phyloP scores from a whole-genome alignment of 345 rosid genomes.

The Aurinia saxatilis region DNA sequence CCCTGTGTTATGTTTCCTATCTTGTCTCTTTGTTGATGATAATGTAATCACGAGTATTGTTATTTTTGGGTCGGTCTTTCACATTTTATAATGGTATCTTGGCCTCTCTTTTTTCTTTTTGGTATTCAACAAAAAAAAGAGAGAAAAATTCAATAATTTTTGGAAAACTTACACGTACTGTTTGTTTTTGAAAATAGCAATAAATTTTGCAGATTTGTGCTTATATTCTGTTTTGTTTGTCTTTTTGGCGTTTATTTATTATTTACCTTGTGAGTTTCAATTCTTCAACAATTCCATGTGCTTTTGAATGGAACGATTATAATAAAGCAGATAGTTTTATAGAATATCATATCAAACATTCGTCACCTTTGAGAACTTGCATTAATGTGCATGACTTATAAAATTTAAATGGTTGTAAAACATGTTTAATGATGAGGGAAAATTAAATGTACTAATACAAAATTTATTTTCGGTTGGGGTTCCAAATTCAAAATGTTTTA shows the following conservation, averaged over 20 bases:
- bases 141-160: neutral
- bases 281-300: neutral
- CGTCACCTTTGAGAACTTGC: neutral
- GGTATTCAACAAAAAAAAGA: neutral
- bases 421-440: neutral
- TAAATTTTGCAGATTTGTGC: neutral
- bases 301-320: neutral
- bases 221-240: conserved; percentile 8
- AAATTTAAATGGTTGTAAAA: neutral
- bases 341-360: neutral
- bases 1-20: neutral
- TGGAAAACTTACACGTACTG: conserved; percentile 15
- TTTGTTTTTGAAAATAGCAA: conserved; percentile 5
- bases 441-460: too few species aligned
- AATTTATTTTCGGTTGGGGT: too few species aligned
- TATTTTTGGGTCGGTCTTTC: conserved; percentile 16
- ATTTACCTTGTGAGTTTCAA: neutral
- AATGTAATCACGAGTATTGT: conserved; percentile 10
- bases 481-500: too few species aligned
- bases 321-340: too few species aligned
- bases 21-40: conserved; percentile 17
- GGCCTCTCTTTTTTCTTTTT: neutral
- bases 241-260: neutral
- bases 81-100: conserved; percentile 20
- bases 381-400: neutral